Evolutionary conservation across 1,284 basidiomycete genomes (phyloP).

Genomic region (Fistulinella cinereoalba): DNA sequence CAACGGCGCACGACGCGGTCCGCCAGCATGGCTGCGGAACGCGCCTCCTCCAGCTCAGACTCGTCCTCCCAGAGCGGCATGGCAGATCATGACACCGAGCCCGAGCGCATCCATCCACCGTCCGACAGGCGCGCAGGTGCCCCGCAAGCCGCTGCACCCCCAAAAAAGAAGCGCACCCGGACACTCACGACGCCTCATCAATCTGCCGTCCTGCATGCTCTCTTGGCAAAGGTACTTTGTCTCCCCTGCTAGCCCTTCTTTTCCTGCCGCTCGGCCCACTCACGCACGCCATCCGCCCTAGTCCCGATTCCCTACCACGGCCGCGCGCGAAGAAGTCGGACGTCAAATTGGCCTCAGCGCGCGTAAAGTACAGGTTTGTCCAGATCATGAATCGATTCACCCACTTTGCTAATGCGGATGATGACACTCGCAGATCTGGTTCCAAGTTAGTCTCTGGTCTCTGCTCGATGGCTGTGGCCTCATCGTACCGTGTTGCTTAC

Average conservation of each 20-base stretch:
- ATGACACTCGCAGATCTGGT: conserved; percentile 64
- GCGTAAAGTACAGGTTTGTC: conserved; percentile 78
- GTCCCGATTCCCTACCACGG: conserved; percentile 84
- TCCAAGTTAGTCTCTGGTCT: conserved; percentile 62
- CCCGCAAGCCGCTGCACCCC: conserved; percentile 44
- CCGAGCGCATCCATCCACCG: conserved; percentile 36
- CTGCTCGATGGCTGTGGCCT: conserved; percentile 7
- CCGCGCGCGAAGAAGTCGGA: conserved; percentile 80
- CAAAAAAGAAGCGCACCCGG: conserved; percentile 73
- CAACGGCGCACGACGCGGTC: conserved; percentile 11
- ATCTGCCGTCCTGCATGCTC: conserved; percentile 73
- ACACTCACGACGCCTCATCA: conserved; percentile 84
- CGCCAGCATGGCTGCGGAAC: conserved; percentile 23
- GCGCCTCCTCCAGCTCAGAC: conserved; percentile 29
- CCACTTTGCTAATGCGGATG: conserved; percentile 18
- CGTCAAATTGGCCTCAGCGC: conserved; percentile 79
- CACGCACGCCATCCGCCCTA: conserved; percentile 36
- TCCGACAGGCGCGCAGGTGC: conserved; percentile 26
- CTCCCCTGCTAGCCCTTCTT: neutral
- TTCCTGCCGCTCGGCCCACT: neutral
- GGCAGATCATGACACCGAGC: conserved; percentile 52
- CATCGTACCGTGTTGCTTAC: conserved; percentile 18
- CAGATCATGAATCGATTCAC: conserved; percentile 11
- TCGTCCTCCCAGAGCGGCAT: too few species aligned
- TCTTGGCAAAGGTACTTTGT: conserved; percentile 67